phyloP scores from a whole-genome alignment of 805 yeast species.

The Hanseniaspora hatyaiensis region DNA sequence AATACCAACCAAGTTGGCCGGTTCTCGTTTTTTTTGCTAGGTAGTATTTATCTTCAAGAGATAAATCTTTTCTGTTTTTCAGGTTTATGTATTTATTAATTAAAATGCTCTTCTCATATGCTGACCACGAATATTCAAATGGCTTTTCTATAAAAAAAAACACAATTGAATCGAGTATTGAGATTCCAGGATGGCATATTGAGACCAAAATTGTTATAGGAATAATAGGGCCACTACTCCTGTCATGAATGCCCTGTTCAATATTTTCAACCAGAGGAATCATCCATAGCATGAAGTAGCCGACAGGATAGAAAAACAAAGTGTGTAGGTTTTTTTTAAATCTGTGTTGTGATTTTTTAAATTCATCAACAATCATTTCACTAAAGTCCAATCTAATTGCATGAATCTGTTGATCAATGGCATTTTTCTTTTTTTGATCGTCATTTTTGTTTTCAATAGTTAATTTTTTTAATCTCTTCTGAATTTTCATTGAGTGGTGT shows the following conservation, averaged over 20 bases:
- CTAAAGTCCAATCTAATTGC: constrained; percentile 35
- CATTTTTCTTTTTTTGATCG: not conserved
- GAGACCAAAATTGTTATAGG: constrained; percentile 63
- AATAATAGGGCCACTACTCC: constrained; percentile 39
- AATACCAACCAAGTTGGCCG: constrained; percentile 29
- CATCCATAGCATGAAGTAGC: constrained; percentile 70
- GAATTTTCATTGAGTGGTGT: constrained; percentile 21
- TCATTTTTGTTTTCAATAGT: not conserved
- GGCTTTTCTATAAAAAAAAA: constrained; percentile 70
- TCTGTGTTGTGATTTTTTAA: constrained; percentile 51
- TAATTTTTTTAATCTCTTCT: constrained; percentile 34
- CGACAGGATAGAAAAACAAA: constrained; percentile 72
- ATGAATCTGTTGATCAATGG: constrained; percentile 18
- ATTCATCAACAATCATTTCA: constrained; percentile 44
- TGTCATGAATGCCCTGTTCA: constrained; percentile 41
- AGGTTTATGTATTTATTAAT: constrained; percentile 21
- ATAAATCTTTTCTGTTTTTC: constrained; percentile 24
- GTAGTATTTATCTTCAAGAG: constrained; percentile 17
- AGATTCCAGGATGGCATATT: constrained; percentile 68
- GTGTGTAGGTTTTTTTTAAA: constrained; percentile 69
- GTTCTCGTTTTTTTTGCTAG: constrained; percentile 21
- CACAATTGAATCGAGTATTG: constrained; percentile 66
- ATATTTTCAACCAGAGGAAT: constrained; percentile 63
- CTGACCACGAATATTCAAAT: constrained; percentile 45
- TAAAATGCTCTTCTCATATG: constrained; percentile 22